A percentile compares a stretch with the other conserved stretches of the same genome.
Conservation (phyloP, 1,139 yeast genomes). For the Saccharomyces hybrid region DNA sequence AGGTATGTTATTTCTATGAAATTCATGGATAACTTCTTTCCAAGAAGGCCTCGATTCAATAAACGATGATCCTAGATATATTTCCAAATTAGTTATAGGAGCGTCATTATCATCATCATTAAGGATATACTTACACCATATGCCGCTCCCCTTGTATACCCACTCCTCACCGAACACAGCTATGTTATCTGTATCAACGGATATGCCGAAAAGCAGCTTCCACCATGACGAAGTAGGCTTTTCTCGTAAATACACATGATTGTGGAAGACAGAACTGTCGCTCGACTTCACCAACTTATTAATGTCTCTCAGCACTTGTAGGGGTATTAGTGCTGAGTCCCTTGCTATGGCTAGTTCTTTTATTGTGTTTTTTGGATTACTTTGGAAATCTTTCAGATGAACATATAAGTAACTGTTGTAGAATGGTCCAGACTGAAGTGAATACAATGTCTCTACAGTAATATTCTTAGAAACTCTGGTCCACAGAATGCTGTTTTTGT, state of each 20-base stretch:
- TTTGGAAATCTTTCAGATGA: conserved; percentile 6
- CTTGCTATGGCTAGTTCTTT: conserved; percentile 15
- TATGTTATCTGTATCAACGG: conserved; percentile 3
- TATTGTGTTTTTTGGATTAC: conserved; percentile 3
- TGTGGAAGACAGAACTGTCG: conserved; percentile 16
- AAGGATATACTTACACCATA: conserved; percentile 13
- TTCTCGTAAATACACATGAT: conserved; percentile 8
- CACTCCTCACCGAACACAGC: conserved; percentile 14
- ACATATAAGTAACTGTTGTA: conserved; percentile 13
- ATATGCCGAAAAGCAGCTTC: background rate
- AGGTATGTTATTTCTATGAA: conserved; percentile 2
- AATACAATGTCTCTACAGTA: conserved; percentile 9
- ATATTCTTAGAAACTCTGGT: conserved; percentile 12
- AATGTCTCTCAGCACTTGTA: conserved; percentile 13
- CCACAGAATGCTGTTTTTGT: conserved; percentile 8
- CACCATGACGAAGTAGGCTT: background rate
- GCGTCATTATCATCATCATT: conserved; percentile 7
- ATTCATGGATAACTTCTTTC: conserved; percentile 16
- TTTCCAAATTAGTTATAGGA: conserved; percentile 7
- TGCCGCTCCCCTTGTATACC: conserved; percentile 16
- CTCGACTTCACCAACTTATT: conserved; percentile 6
- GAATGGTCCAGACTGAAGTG: conserved; percentile 8
- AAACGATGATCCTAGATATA: conserved; percentile 14
- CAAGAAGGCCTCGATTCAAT: conserved; percentile 16
- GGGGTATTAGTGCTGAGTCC: conserved; percentile 11